Percentiles rank a stretch among this genome's conserved stretches.
Conservation (phyloP, 768 basidiomycete genomes). For the Russula lepida region DNA sequence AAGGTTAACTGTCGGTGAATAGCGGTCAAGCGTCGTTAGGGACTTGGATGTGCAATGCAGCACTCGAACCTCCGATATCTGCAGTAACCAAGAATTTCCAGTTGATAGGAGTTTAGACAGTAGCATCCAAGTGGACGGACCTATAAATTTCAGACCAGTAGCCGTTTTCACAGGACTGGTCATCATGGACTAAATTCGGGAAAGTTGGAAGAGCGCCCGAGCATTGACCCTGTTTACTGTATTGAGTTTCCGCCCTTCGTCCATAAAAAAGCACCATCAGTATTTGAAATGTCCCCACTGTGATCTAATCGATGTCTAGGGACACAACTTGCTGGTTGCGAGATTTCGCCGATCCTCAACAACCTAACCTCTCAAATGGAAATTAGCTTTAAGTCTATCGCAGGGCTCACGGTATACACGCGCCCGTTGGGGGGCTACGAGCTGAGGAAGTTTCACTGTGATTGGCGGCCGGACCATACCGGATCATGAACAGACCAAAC, state of each 20-base stretch:
- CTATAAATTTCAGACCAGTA: background rate
- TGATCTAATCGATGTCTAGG: too few relatives aligned
- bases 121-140: background rate
- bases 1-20: constrained; percentile 28
- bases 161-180: background rate
- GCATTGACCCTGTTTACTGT: too few relatives aligned
- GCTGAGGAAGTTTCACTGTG: too few relatives aligned
- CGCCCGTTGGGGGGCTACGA: background rate
- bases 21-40: background rate
- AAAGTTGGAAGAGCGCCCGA: background rate
- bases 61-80: constrained; percentile 17
- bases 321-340: background rate
- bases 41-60: background rate
- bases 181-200: background rate
- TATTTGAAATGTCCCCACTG: too few relatives aligned
- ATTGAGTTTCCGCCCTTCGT: too few relatives aligned
- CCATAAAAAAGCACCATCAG: too few relatives aligned
- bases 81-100: constrained; percentile 31
- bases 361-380: background rate
- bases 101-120: background rate
- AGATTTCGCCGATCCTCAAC: background rate
- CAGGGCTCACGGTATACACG: background rate
- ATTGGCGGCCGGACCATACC: background rate
- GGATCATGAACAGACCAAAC: background rate
- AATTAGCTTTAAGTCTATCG: background rate